Base-by-base conservation (phyloP, 2,329 filamentous ascomycete genomes). In the Trichoderma atrobrunneum region DNA sequence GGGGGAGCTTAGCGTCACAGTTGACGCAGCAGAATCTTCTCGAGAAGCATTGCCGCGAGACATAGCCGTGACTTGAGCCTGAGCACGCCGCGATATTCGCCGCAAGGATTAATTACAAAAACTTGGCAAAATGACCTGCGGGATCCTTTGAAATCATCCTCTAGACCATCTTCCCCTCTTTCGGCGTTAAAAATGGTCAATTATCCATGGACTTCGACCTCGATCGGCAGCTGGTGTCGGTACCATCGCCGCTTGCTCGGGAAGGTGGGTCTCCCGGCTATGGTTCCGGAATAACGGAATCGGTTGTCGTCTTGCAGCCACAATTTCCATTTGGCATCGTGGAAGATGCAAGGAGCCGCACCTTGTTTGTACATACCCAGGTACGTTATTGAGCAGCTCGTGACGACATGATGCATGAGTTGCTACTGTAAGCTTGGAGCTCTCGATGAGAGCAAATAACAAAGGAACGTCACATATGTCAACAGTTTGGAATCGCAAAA, bases 201-300 rank as follows among this genome's bases (percentile, higher is more conserved):
- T 8, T 24, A 39, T 32, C 26, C 60, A 12, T 57, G 18, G n/a
- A 18, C 3, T 26, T 4, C n/a, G 51, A 43, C n/a, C 14, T 26
- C 28, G 21, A 18, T 21, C 60, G 60, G 48, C 48, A 64, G 48
- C n/a, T 43, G 11, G 3, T 5, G n/a, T 36, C 48, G 68, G 60
- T 43, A 43, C 26, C 36, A 14, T 21, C 7, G 36, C 18, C 26
- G 36, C 28, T 24, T 30, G 34, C 59, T 28, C 61, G 61, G 32
- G 16, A 48, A 21, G 24, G 69, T 51, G 62, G 26, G 32, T 30
- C 21, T 18, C 64, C 64, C 64, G 64, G 64, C 28, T 56, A 67
- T 36, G 32, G 26, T 36, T 14, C 56, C 67, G 67, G 67, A 70
- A 70, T 54, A 16, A 54, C 67, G 67, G 67, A 70, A 70, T 70